Evolutionary conservation across 2,329 filamentous ascomycete genomes (phyloP).

Genomic region (Diplodia intermedia): DNA sequence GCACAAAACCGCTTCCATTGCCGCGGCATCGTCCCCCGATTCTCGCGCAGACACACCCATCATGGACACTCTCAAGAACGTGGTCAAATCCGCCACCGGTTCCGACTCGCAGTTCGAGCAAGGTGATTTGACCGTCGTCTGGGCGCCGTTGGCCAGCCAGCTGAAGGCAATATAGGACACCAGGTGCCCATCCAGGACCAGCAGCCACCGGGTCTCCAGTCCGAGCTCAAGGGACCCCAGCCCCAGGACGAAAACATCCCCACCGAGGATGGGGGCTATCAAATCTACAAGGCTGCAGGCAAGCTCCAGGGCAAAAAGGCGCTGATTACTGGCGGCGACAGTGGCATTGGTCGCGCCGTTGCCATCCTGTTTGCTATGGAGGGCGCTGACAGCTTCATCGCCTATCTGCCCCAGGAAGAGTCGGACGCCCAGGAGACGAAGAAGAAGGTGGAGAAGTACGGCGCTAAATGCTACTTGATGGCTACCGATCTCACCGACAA

Average conservation of each 20-base stretch:
- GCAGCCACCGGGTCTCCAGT: constrained; percentile 60
- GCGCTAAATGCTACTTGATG: constrained; percentile 69
- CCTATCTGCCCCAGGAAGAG: constrained; percentile 77
- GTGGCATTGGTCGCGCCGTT: constrained; percentile 77
- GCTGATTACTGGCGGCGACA: constrained; percentile 81
- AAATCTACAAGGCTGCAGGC: constrained; percentile 75
- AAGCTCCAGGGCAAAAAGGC: constrained; percentile 79
- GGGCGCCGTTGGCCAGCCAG: too few species aligned
- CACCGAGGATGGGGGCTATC: constrained; percentile 69
- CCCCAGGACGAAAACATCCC: constrained; percentile 72
- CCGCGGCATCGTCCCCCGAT: not conserved
- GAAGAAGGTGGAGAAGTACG: constrained; percentile 70
- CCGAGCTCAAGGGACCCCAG: constrained; percentile 62
- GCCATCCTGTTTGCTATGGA: constrained; percentile 83
- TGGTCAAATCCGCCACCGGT: constrained; percentile 14
- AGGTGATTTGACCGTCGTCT: not conserved
- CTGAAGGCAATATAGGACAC: constrained; percentile 32
- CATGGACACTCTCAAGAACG: constrained; percentile 13
- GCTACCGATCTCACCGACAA: constrained; percentile 69
- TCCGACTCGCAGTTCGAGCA: constrained; percentile 26
- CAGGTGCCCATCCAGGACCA: constrained; percentile 48
- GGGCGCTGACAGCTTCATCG: constrained; percentile 75
- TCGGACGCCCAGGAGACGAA: constrained; percentile 78
- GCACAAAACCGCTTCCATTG: constrained; percentile 8
- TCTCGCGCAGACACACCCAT: not conserved